Evolutionary conservation across 176 grass and related monocot species (phyloP).

Genomic region (Puccinellia tenuiflora): DNA sequence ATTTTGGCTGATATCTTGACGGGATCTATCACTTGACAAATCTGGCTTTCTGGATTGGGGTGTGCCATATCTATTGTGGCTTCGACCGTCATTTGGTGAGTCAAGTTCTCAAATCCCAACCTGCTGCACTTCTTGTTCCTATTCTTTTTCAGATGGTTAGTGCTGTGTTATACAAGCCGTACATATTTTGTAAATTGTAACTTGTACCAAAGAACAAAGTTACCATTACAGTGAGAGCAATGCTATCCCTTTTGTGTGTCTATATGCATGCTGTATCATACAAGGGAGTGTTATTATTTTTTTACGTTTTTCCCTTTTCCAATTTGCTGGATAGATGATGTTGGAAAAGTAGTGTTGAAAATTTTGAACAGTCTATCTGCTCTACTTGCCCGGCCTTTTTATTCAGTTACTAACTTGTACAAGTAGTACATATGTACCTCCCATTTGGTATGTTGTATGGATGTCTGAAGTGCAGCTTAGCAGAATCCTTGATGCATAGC

Average conservation of each 20-base stretch:
- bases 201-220: not conserved
- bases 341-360: not conserved
- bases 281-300: not conserved
- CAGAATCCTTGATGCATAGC: not conserved
- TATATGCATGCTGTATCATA: not conserved
- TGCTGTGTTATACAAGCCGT: slow-evolving; percentile 5
- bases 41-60: not conserved
- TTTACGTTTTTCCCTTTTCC: too few species aligned
- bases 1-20: too few species aligned
- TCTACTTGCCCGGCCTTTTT: not conserved
- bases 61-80: not conserved
- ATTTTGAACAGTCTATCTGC: not conserved
- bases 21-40: not conserved
- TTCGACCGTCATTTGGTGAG: not conserved
- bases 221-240: not conserved
- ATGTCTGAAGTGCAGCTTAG: not conserved
- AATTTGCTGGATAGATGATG: not conserved
- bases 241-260: not conserved
- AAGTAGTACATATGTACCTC: not conserved
- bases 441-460: not conserved
- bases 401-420: not conserved
- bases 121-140: not conserved
- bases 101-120: not conserved
- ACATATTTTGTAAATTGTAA: slow-evolving; percentile 29
- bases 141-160: not conserved